Conservation (phyloP, 805 yeast species). For the Vanderwaltozyma tropicalis region DNA sequence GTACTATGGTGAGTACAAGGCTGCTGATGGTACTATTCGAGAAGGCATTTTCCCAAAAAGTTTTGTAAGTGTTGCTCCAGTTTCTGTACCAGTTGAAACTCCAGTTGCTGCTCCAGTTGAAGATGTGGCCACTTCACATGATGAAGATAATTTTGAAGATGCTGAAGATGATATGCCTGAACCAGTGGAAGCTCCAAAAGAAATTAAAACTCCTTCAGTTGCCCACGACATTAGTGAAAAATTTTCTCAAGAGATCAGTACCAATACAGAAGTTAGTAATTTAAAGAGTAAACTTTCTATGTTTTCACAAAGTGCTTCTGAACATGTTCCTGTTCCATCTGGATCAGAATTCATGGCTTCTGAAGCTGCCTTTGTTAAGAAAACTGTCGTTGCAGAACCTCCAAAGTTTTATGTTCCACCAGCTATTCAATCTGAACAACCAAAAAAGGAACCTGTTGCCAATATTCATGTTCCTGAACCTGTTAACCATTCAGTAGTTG, state of each 20-base stretch:
- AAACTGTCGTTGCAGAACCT: conserved; percentile 47
- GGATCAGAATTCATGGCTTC: conserved; percentile 31
- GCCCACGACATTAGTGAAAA: not conserved
- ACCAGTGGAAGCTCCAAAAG: not conserved
- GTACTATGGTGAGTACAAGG: conserved; percentile 60
- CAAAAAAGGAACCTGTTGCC: conserved; percentile 2
- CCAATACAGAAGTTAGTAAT: conserved; percentile 2
- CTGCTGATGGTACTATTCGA: conserved; percentile 31
- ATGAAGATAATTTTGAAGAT: conserved; percentile 3
- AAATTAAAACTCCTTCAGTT: too few relatives aligned
- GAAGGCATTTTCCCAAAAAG: conserved; percentile 82
- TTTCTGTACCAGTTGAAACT: conserved; percentile 1
- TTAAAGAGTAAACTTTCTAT: conserved; percentile 41
- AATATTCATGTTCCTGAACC: conserved; percentile 14
- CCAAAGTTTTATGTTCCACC: conserved; percentile 48
- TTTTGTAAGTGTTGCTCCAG: conserved; percentile 45
- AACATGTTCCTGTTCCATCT: conserved; percentile 42
- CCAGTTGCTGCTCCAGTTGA: conserved; percentile 1
- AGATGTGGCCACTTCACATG: conserved; percentile 5
- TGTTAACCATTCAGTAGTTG: conserved; percentile 12
- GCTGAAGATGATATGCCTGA: not conserved
- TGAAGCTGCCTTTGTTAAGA: conserved; percentile 29
- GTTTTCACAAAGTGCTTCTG: conserved; percentile 34
- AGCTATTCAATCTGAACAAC: not conserved
- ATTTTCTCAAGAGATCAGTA: not conserved